Percentiles rank a stretch among this genome's conserved stretches.
Conservation (phyloP, 2,329 filamentous ascomycete species). For the Exophiala oligosperma region DNA sequence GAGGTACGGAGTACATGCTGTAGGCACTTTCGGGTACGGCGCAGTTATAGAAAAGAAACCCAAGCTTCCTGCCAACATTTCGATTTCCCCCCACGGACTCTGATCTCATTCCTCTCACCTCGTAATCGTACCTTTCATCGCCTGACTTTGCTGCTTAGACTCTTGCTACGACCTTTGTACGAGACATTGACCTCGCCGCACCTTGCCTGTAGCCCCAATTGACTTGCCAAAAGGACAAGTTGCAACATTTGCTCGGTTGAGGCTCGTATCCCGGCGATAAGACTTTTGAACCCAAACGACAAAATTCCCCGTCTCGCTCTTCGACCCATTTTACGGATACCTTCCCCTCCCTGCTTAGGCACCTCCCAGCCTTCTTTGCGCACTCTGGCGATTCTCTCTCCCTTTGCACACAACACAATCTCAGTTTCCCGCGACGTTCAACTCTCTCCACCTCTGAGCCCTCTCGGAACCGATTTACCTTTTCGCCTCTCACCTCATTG, state of each 20-base stretch:
- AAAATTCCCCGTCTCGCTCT: not conserved
- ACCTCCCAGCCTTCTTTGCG: not conserved
- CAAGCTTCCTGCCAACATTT: constrained; percentile 1
- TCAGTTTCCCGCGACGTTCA: not conserved
- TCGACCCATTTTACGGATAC: not conserved
- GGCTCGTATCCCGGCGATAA: no score
- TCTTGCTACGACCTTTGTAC: no score
- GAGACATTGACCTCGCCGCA: no score
- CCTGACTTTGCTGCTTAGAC: not conserved
- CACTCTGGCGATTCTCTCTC: not conserved
- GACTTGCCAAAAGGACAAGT: not conserved
- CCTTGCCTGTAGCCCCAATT: no score
- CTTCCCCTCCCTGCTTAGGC: not conserved
- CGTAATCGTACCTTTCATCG: not conserved
- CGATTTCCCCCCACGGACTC: not conserved
- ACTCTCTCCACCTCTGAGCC: not conserved
- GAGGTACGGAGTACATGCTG: not conserved
- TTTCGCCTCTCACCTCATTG: not conserved
- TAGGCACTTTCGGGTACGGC: not conserved
- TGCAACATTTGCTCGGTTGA: not conserved
- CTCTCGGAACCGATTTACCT: not conserved
- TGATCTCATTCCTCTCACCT: constrained; percentile 1
- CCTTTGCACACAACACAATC: not conserved
- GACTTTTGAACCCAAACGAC: not conserved
- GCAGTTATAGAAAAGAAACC: not conserved